A percentile compares a stretch with the other conserved stretches of the same genome.
Evolutionary conservation across 1,284 basidiomycete genomes (phyloP).

Genomic region (Mycena citricolor): DNA sequence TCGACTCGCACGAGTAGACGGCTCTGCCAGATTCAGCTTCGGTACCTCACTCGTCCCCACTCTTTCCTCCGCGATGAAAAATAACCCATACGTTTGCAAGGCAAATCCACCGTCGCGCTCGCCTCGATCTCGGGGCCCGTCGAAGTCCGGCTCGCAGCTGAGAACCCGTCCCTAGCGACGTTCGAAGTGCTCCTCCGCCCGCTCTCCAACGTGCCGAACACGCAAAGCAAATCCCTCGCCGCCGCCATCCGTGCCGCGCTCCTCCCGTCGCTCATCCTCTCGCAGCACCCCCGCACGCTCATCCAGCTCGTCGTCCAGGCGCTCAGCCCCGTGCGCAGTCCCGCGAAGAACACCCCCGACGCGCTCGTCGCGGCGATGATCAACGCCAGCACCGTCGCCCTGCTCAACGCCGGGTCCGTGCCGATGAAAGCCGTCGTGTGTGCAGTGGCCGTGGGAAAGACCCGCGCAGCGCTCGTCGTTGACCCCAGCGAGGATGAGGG

Average conservation of each 20-base stretch:
- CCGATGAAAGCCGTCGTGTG: slow-evolving; percentile 71
- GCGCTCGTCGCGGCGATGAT: slow-evolving; percentile 56
- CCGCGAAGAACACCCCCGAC: slow-evolving; percentile 24
- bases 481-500: slow-evolving; percentile 54
- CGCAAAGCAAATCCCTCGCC: slow-evolving; percentile 60
- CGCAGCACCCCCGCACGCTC: slow-evolving; percentile 64
- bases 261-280: slow-evolving; percentile 59
- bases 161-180: slow-evolving; percentile 68
- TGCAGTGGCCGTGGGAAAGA: slow-evolving; percentile 56
- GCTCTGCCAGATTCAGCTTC: slow-evolving; percentile 65
- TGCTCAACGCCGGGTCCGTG: slow-evolving; percentile 66
- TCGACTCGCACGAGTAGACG: slow-evolving; percentile 58
- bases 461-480: slow-evolving; percentile 39
- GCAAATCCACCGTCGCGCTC: slow-evolving; percentile 47
- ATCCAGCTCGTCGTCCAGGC: slow-evolving; percentile 71
- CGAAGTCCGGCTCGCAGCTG: slow-evolving; percentile 61
- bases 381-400: slow-evolving; percentile 65
- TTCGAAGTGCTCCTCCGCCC: slow-evolving; percentile 73
- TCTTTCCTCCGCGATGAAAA: slow-evolving; percentile 1
- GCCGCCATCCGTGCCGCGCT: slow-evolving; percentile 53
- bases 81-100: too few species aligned
- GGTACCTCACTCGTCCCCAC: too few species aligned
- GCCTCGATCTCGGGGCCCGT: slow-evolving; percentile 78
- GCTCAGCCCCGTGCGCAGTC: slow-evolving; percentile 36
- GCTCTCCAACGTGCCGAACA: slow-evolving; percentile 61